These are phyloP conservation scores for Albugo candida DNA, from an alignment of 352 stramenopile species.

Conservation along the genomic window DNA sequence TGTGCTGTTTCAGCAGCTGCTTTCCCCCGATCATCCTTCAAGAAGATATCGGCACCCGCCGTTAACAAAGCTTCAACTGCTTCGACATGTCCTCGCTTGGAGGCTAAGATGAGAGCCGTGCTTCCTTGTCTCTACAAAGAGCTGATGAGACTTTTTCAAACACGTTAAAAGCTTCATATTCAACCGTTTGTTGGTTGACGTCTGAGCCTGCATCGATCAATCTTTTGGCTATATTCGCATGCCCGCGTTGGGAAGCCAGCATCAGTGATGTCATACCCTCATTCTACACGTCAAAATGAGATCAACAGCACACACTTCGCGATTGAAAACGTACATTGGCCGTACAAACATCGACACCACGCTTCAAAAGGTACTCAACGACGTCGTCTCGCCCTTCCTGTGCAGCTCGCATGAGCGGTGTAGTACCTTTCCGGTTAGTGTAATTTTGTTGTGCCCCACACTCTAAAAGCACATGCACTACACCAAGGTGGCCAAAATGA, in stretches of 20 bases:
- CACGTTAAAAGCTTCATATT: background rate
- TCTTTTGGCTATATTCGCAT: conserved; percentile 60
- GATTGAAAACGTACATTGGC: conserved; percentile 24
- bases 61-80: conserved; percentile 64
- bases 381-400: conserved; percentile 68
- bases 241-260: conserved; percentile 62
- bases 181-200: conserved; percentile 69
- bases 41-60: conserved; percentile 65
- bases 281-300: conserved; percentile 18
- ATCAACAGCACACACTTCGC: background rate
- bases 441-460: conserved; percentile 57
- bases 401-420: conserved; percentile 64
- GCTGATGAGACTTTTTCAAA: background rate
- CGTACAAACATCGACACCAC: conserved; percentile 42
- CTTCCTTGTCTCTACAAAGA: conserved; percentile 36
- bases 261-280: conserved; percentile 80
- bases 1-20: conserved; percentile 66
- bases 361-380: conserved; percentile 54
- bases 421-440: conserved; percentile 77
- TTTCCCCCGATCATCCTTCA: conserved; percentile 77
- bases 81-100: conserved; percentile 59
- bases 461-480: conserved; percentile 54
- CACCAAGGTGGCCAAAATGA: conserved; percentile 60
- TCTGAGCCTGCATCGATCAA: conserved; percentile 64
- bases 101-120: conserved; percentile 62